Conservation (phyloP, 116 monocot genomes). For the Dioscorea cayenensis region DNA sequence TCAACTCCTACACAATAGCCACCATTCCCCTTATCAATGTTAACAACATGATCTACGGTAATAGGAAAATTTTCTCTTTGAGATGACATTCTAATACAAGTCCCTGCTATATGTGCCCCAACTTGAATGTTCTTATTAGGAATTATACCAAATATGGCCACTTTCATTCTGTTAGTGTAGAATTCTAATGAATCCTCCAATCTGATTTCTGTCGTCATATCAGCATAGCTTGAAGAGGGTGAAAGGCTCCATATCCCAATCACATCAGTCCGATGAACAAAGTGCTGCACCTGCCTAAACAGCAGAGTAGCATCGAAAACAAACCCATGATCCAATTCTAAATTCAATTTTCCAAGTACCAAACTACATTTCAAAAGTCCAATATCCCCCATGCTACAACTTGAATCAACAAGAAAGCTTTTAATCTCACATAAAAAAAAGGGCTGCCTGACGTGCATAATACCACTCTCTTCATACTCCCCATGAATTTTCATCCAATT, state of each 20-base stretch:
- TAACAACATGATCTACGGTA: conserved; percentile 9
- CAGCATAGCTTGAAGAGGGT: conserved; percentile 3
- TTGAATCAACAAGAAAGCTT: conserved; percentile 24
- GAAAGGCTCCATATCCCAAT: conserved; percentile 8
- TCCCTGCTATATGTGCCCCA: conserved; percentile 37
- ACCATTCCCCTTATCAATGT: conserved; percentile 10
- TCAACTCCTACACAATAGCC: conserved; percentile 28
- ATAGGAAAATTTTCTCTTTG: conserved; percentile 1
- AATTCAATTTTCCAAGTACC: conserved; percentile 49
- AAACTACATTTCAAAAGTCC: conserved; percentile 38
- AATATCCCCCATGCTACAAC: conserved; percentile 5
- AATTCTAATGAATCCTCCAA: conserved; percentile 21
- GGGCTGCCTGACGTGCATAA: conserved; percentile 18
- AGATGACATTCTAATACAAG: conserved; percentile 36
- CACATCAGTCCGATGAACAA: conserved; percentile 17
- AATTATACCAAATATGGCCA: conserved; percentile 20
- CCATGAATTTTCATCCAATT: conserved; percentile 34
- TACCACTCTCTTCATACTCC: conserved; percentile 23
- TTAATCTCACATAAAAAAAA: conserved; percentile 55
- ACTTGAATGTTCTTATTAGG: conserved; percentile 42
- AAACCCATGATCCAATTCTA: conserved; percentile 44
- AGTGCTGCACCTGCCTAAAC: conserved; percentile 20
- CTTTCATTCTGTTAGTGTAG: conserved; percentile 30
- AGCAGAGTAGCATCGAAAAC: conserved; percentile 20
- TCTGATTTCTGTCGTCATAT: conserved; percentile 13